Evolutionary conservation across 495 filamentous ascomycete genomes (phyloP).

Genomic region (Neurospora pannonica): DNA sequence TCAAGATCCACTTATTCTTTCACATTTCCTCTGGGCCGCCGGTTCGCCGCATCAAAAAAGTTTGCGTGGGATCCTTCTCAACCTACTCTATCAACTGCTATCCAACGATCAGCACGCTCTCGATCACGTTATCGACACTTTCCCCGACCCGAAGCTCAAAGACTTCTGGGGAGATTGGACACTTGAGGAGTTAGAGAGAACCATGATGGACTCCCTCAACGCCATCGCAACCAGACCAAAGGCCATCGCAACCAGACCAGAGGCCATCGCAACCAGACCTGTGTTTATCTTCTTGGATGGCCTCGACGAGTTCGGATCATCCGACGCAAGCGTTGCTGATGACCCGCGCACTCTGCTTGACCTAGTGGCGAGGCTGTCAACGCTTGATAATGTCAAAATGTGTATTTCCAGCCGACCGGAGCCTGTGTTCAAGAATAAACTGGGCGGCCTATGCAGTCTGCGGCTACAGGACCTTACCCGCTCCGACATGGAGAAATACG

Average conservation of each 20-base stretch:
- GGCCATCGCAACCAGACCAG: too few species aligned
- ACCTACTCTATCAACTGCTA: constrained; percentile 23
- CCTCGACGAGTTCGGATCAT: constrained; percentile 10
- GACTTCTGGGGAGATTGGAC: constrained; percentile 6
- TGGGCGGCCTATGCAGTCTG: constrained; percentile 4
- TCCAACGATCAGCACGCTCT: neutral
- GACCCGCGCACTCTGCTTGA: constrained; percentile 1
- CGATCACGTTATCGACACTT: constrained; percentile 2
- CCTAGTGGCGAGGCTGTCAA: neutral
- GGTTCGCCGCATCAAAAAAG: constrained; percentile 16
- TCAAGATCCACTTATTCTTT: constrained; percentile 9
- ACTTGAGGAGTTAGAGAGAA: constrained; percentile 4
- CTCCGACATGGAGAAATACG: constrained; percentile 23
- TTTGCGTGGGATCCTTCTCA: constrained; percentile 19
- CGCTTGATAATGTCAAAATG: constrained; percentile 2
- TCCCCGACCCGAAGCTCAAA: neutral
- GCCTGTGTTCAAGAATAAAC: constrained; percentile 1
- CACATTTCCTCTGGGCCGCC: constrained; percentile 24
- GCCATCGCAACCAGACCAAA: neutral
- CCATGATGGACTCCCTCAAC: neutral
- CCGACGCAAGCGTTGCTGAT: neutral
- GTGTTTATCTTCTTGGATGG: constrained; percentile 17
- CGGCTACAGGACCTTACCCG: constrained; percentile 23
- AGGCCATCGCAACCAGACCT: neutral
- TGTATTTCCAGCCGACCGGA: constrained; percentile 13